These are phyloP conservation scores for Brassica juncea DNA, from an alignment of 345 rosid genomes.

Conservation along the genomic window DNA sequence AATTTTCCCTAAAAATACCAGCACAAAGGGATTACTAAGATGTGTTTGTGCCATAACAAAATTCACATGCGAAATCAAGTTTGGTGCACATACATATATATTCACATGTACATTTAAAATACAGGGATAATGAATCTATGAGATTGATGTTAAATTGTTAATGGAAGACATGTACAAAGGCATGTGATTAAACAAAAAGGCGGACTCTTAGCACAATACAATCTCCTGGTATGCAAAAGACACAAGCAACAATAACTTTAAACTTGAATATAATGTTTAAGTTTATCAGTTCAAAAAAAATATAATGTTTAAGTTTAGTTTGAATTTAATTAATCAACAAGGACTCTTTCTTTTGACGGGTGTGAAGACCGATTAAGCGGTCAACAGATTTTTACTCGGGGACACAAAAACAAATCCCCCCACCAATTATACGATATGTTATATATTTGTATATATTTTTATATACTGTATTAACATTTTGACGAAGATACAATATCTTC, in stretches of 20 bases:
- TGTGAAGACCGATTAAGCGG: slow-evolving; percentile 55
- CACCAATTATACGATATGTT: slow-evolving; percentile 23
- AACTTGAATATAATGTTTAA: slow-evolving; percentile 19
- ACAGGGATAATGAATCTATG: not conserved
- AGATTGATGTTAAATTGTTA: slow-evolving; percentile 20
- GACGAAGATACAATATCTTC: slow-evolving; percentile 1
- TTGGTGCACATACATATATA: slow-evolving; percentile 17
- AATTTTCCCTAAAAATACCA: not conserved
- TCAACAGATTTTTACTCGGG: slow-evolving; percentile 86
- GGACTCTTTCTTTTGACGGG: slow-evolving; percentile 63
- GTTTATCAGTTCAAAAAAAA: not conserved
- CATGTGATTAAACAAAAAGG: slow-evolving; percentile 38
- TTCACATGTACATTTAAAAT: not conserved
- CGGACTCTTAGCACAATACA: slow-evolving; percentile 45
- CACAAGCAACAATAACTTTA: slow-evolving; percentile 28
- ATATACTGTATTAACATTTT: slow-evolving; percentile 3
- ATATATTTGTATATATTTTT: not conserved
- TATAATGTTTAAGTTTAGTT: slow-evolving; percentile 10
- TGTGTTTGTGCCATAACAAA: not conserved
- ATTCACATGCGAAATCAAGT: slow-evolving; percentile 20
- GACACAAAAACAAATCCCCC: slow-evolving; percentile 53
- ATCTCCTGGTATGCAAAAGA: slow-evolving; percentile 40
- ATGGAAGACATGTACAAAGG: slow-evolving; percentile 44
- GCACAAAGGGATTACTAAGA: not conserved
- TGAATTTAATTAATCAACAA: slow-evolving; percentile 3